Evolutionary conservation across 2,329 filamentous ascomycete species (phyloP).

Genomic region (Exophiala bonariae): DNA sequence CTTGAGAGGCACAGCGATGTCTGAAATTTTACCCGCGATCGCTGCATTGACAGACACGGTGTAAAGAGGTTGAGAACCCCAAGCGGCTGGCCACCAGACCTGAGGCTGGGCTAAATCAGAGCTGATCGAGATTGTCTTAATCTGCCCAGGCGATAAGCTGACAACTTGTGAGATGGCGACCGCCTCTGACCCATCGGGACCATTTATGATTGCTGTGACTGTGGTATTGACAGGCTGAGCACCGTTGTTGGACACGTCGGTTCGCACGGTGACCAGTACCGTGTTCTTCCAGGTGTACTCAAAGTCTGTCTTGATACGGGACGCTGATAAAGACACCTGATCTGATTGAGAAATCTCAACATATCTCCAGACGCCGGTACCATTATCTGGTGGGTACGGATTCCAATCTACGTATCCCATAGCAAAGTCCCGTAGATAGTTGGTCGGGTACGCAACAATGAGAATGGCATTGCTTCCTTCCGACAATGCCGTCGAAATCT

Average conservation of each 20-base stretch:
- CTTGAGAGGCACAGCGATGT: conserved; percentile 33
- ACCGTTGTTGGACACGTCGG: conserved; percentile 38
- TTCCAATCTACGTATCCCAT: conserved; percentile 65
- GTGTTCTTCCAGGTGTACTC: conserved; percentile 39
- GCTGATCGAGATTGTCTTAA: conserved; percentile 41
- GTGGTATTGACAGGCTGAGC: conserved; percentile 21
- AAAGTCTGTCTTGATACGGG: conserved; percentile 49
- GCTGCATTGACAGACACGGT: conserved; percentile 33
- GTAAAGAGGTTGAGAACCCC: conserved; percentile 60
- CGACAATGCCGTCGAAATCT: conserved; percentile 49
- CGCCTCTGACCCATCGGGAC: conserved; percentile 14
- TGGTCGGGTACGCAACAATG: conserved; percentile 57
- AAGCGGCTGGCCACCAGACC: conserved; percentile 64
- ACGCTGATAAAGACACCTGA: conserved; percentile 45
- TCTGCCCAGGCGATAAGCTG: conserved; percentile 39
- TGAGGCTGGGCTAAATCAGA: conserved; percentile 44
- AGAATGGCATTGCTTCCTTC: conserved; percentile 51
- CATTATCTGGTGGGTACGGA: conserved; percentile 61
- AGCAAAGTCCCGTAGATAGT: conserved; percentile 60
- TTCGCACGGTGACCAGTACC: conserved; percentile 39
- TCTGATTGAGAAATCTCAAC: conserved; percentile 58
- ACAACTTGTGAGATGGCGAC: conserved; percentile 34
- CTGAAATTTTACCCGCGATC: conserved; percentile 32
- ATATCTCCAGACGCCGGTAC: conserved; percentile 63
- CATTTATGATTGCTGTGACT: conserved; percentile 28